phyloP scores from a whole-genome alignment of 345 rosid species.

The Brassica cretica region DNA sequence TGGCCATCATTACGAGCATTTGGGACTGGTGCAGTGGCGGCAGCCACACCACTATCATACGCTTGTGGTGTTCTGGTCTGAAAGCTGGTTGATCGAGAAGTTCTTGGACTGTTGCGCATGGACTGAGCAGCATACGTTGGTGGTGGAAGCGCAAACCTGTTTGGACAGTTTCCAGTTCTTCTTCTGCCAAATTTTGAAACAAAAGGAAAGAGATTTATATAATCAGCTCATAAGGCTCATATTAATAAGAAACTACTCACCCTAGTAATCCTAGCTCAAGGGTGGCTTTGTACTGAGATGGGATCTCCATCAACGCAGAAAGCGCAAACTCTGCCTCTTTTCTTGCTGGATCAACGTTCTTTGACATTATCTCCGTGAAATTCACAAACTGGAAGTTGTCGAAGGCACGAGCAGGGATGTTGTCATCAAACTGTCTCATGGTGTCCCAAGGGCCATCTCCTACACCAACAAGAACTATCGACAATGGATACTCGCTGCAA shows the following conservation, averaged over 20 bases:
- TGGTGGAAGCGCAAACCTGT: conserved; percentile 77
- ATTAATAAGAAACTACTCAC: conserved; percentile 42
- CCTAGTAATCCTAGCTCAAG: conserved; percentile 77
- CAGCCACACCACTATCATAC: conserved; percentile 19
- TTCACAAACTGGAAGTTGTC: conserved; percentile 97
- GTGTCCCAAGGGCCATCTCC: conserved; percentile 98
- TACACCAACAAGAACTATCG: conserved; percentile 86
- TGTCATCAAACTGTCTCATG: conserved; percentile 93
- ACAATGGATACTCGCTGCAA: conserved; percentile 75
- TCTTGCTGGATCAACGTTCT: conserved; percentile 54
- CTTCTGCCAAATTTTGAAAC: conserved; percentile 38
- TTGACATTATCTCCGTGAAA: conserved; percentile 84
- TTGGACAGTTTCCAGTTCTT: conserved; percentile 48
- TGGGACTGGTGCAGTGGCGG: conserved; percentile 40
- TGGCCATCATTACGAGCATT: conserved; percentile 51
- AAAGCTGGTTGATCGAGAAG: conserved; percentile 46
- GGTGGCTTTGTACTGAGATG: conserved; percentile 85
- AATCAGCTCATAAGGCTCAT: not conserved
- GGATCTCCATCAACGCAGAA: conserved; percentile 91
- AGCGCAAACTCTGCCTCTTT: conserved; percentile 83
- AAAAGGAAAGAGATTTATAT: not conserved
- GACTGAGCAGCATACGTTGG: conserved; percentile 54
- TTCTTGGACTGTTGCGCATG: conserved; percentile 41
- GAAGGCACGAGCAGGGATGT: conserved; percentile 82
- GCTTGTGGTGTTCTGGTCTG: conserved; percentile 28